These are phyloP conservation scores for Lactifluus rugatus DNA, from an alignment of 768 basidiomycete species.

Conservation along the genomic window DNA sequence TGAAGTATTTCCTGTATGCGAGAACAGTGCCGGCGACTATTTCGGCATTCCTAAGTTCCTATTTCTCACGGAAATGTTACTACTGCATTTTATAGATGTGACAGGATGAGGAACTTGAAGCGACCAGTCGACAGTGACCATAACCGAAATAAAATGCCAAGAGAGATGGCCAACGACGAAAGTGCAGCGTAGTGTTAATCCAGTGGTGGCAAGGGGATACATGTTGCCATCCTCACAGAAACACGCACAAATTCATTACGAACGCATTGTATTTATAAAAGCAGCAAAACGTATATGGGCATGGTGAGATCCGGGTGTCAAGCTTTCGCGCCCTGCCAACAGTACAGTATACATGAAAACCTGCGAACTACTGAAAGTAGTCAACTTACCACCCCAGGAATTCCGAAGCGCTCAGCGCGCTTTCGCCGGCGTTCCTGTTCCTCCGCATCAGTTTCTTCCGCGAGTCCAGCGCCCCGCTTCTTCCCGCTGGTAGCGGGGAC, in stretches of 20 bases:
- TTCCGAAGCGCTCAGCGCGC: conserved; percentile 19
- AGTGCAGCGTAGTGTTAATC: too few species aligned
- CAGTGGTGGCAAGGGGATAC: too few species aligned
- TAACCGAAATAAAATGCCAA: neutral
- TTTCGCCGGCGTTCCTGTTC: conserved; percentile 18
- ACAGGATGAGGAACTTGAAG: too few species aligned
- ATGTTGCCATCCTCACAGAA: neutral
- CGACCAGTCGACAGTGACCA: too few species aligned
- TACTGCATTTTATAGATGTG: too few species aligned
- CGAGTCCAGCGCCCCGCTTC: conserved; percentile 33
- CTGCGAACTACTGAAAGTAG: neutral
- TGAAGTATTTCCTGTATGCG: too few species aligned
- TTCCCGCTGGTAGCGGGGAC: conserved; percentile 9
- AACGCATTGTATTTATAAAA: conserved; percentile 1
- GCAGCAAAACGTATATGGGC: neutral
- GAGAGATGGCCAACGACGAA: too few species aligned
- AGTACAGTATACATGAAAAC: neutral
- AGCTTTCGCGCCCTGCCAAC: conserved; percentile 9
- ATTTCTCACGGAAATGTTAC: too few species aligned
- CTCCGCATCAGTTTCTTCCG: conserved; percentile 24
- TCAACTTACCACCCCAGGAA: neutral
- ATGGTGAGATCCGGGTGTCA: neutral
- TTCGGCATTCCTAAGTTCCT: too few species aligned
- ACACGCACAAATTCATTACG: neutral
- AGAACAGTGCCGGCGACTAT: too few species aligned